Evolutionary conservation across 495 filamentous ascomycete genomes (phyloP).

Genomic region (Peziza echinospora): DNA sequence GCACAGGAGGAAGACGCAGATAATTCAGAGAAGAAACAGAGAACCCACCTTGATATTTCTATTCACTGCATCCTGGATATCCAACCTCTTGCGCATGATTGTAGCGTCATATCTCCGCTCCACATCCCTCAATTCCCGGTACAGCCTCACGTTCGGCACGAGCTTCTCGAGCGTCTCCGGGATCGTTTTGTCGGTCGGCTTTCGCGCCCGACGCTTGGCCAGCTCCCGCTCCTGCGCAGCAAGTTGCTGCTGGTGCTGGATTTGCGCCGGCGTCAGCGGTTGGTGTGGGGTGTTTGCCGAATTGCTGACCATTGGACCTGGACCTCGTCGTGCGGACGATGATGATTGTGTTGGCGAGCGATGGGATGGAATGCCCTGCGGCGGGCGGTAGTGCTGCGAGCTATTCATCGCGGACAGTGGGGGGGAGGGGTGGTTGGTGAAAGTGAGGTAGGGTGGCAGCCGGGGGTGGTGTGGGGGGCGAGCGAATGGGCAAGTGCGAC

Average conservation of each 20-base stretch:
- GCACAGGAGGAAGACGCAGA: background rate
- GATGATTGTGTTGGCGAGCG: slow-evolving; percentile 1
- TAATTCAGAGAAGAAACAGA: background rate
- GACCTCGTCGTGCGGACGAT: slow-evolving; percentile 13
- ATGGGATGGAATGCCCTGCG: background rate
- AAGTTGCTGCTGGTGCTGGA: slow-evolving; percentile 34
- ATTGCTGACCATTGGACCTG: slow-evolving; percentile 36
- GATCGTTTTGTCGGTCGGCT: slow-evolving; percentile 84
- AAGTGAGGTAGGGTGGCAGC: too few species aligned
- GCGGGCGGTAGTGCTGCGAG: background rate
- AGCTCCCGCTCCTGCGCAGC: slow-evolving; percentile 36
- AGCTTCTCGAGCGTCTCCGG: slow-evolving; percentile 76
- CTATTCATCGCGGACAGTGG: too few species aligned
- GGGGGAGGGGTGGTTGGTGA: too few species aligned
- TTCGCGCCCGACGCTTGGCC: slow-evolving; percentile 55
- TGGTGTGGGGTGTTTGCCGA: slow-evolving; percentile 27
- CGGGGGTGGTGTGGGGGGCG: too few species aligned
- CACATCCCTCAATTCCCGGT: slow-evolving; percentile 59
- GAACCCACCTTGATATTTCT: slow-evolving; percentile 44
- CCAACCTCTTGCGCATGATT: slow-evolving; percentile 84
- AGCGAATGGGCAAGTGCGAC: too few species aligned
- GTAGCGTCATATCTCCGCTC: slow-evolving; percentile 80
- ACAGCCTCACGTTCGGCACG: slow-evolving; percentile 62
- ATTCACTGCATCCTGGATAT: slow-evolving; percentile 66
- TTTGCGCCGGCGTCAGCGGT: slow-evolving; percentile 18